Percentiles rank a stretch among this genome's conserved stretches.
Evolutionary conservation across 169 alveolate genomes (phyloP).

Genomic region (Eimeria praecox): DNA sequence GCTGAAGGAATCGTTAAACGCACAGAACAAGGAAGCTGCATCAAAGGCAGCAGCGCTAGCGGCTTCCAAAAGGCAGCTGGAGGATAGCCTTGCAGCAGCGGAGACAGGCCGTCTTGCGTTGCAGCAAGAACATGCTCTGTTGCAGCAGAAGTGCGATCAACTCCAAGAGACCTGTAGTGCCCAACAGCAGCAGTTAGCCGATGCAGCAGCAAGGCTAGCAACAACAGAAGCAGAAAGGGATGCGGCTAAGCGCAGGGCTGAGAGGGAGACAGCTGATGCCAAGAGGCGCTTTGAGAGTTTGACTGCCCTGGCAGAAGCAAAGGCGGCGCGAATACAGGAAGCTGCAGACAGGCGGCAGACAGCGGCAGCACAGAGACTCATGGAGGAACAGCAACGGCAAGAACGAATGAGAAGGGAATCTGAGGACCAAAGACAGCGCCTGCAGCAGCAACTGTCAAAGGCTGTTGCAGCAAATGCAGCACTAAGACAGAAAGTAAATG

Average conservation of each 20-base stretch:
- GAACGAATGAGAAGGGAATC: conserved; percentile 64
- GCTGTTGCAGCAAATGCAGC: conserved; percentile 63
- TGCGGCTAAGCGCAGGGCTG: conserved; percentile 59
- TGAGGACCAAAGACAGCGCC: conserved; percentile 45
- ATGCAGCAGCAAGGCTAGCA: conserved; percentile 58
- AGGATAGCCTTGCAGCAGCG: conserved; percentile 61
- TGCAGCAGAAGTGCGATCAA: conserved; percentile 57
- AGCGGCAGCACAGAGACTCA: conserved; percentile 71
- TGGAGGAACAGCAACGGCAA: conserved; percentile 67
- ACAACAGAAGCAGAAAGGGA: conserved; percentile 55
- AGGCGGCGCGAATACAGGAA: conserved; percentile 56
- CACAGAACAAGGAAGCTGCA: conserved; percentile 51
- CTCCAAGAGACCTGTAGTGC: conserved; percentile 40
- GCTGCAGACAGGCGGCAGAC: conserved; percentile 68
- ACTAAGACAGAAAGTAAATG: conserved; percentile 39
- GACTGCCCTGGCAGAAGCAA: conserved; percentile 58
- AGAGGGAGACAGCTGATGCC: conserved; percentile 62
- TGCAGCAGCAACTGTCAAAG: conserved; percentile 75
- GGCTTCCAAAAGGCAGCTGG: conserved; percentile 57
- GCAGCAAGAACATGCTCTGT: conserved; percentile 46
- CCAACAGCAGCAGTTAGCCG: conserved; percentile 64
- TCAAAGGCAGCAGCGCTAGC: conserved; percentile 54
- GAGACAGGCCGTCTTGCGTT: conserved; percentile 55
- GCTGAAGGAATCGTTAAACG: conserved; percentile 64
- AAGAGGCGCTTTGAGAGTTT: conserved; percentile 45